Percentiles rank a stretch among this genome's conserved stretches.
These are phyloP conservation scores for Hypocreales sp. DNA, from an alignment of 2,329 filamentous ascomycete species.

Conservation along the genomic window DNA sequence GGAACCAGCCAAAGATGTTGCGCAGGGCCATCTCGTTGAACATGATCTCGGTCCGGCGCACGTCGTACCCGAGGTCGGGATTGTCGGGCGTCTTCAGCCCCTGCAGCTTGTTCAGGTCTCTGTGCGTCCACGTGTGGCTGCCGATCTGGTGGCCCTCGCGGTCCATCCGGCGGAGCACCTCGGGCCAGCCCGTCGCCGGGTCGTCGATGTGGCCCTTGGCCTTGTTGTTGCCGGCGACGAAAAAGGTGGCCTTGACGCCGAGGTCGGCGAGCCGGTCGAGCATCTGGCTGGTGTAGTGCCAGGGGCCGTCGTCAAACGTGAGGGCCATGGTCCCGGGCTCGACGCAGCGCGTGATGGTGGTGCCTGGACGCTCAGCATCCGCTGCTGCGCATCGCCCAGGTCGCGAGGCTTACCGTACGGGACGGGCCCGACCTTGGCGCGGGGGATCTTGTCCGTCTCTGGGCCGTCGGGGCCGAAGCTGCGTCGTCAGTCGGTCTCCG, in stretches of 20 bases:
- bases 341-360: constrained; percentile 18
- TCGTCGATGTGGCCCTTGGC: constrained; percentile 26
- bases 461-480: constrained; percentile 16
- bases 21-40: constrained; percentile 28
- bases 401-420: neutral
- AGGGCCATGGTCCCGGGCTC: constrained; percentile 22
- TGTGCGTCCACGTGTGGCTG: constrained; percentile 32
- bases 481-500: too few relatives aligned
- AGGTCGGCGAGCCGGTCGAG: constrained; percentile 20
- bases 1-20: constrained; percentile 24
- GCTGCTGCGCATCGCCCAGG: too few relatives aligned
- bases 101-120: constrained; percentile 19
- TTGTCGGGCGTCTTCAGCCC: constrained; percentile 8
- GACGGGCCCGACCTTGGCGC: constrained; percentile 11
- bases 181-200: constrained; percentile 14
- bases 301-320: constrained; percentile 32
- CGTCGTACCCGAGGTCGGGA: neutral
- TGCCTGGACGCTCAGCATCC: too few relatives aligned
- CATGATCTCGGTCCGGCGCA: constrained; percentile 21
- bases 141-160: constrained; percentile 28
- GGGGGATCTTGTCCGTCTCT: constrained; percentile 15
- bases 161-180: constrained; percentile 24
- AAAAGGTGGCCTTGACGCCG: constrained; percentile 22
- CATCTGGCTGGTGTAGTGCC: constrained; percentile 22
- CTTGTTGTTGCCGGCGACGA: constrained; percentile 25